Evolutionary conservation across 2,329 filamentous ascomycete genomes (phyloP).

Genomic region (Bipolaris cookei): DNA sequence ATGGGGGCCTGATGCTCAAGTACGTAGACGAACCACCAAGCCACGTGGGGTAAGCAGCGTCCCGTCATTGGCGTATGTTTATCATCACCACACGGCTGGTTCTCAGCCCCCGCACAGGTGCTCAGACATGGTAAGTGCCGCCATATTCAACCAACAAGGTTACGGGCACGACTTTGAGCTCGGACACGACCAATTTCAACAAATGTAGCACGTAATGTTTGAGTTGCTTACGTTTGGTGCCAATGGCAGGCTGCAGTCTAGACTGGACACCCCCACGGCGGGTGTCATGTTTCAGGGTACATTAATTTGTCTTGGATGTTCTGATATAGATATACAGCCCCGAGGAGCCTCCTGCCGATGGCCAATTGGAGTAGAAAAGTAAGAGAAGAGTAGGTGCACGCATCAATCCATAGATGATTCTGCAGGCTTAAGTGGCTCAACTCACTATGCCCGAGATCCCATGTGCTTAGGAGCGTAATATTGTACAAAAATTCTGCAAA

Average conservation of each 20-base stretch:
- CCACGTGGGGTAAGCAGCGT: conserved; percentile 33
- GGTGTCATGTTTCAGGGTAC: conserved; percentile 17
- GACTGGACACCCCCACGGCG: conserved; percentile 18
- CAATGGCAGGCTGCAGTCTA: conserved; percentile 5
- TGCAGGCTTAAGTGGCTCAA: conserved; percentile 15
- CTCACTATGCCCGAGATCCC: conserved; percentile 24
- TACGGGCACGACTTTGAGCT: neutral
- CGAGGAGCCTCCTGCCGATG: conserved; percentile 20
- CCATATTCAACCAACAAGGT: conserved; percentile 2
- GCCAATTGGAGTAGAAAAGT: conserved; percentile 25
- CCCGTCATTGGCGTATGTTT: conserved; percentile 30
- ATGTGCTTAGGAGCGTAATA: conserved; percentile 39
- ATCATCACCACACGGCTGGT: conserved; percentile 5
- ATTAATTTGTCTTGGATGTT: conserved; percentile 18
- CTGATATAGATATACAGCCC: conserved; percentile 28
- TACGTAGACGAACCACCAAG: conserved; percentile 19
- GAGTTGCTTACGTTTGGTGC: conserved; percentile 18
- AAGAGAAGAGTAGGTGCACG: conserved; percentile 19
- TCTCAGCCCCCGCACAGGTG: conserved; percentile 17
- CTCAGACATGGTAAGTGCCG: conserved; percentile 16
- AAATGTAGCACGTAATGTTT: conserved; percentile 22
- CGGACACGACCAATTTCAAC: conserved; percentile 17
- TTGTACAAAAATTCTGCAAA: conserved; percentile 37
- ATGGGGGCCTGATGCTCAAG: conserved; percentile 16
- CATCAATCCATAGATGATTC: conserved; percentile 2